Base-by-base conservation (phyloP, 2,329 filamentous ascomycete species). In the Fusarium oxysporum region DNA sequence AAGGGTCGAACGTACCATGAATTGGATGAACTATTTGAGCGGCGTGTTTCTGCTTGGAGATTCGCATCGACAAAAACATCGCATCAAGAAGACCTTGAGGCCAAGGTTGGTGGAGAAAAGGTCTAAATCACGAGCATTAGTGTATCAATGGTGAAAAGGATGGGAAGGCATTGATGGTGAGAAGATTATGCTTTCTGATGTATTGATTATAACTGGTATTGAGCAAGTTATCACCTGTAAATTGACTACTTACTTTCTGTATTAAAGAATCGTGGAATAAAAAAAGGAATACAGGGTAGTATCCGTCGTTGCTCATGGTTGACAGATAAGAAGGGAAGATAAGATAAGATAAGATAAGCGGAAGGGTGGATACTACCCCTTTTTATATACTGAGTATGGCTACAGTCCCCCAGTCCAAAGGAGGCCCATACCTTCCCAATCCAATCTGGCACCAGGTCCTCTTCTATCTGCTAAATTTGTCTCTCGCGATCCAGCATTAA, bases 61-160 rank as follows among this genome's bases (percentile, higher is more conserved):
- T 51, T 51, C 9, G 47, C 30, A 10, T 51, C 30, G 5, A 51
- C 30, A 23, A 35, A 3, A 19, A 51, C 47, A 6, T 51, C 30
- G 4, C 30, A 51, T 6, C n/a, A 23, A 5, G 30, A 33, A 9
- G 47, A 50, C 3, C n/a, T 50, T 6, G 10, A 33, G 30, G 30
- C 30, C 21, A 23, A 5, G 5, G 6, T 2, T 3, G 1, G 0
- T 1, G 14, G 14, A 50, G 21, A 33, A 8, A 50, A 33, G 11
- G 47, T 33, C 6, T 50, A 7, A 33, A 33, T 14, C 32, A 33
- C 12, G 2, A 33, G 6, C 12, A 14, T 33, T 13, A 6, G 32
- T 14, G 12, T 33, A 33, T 33, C 12, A 6, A 33, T 33, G 12
- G 13, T 33, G 3, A 30, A 30, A 10, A 30, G 30, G 30, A 30